Base-by-base conservation (phyloP, 495 filamentous ascomycete species). In the Clavariopsis aquatica region DNA sequence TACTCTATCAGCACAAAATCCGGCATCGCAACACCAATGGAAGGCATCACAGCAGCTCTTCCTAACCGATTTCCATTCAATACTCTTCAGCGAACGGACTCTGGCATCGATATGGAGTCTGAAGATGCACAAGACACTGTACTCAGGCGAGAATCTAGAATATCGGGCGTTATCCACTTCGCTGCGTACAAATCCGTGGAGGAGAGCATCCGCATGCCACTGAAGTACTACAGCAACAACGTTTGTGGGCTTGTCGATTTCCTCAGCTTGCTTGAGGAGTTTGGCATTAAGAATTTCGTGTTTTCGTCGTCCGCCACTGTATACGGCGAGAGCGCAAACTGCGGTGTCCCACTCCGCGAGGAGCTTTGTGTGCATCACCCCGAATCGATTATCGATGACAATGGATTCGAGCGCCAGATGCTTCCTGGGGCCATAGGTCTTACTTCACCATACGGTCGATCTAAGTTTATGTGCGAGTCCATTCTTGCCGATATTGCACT, bases 251-350 rank as follows among this genome's bases (percentile, higher is more conserved):
- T 88, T n/a, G 78, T 88, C 52, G 79, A 83, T 56, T 83, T 88
- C 64, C 78, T 84, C 34, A 64, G 77, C 26, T 77, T 77, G 9
- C 76, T 88, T 55, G 78, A 78, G 20, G 76, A 84, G 15, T 85
- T 83, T 68, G 79, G 78, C 45, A 85, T 88, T 74, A 86, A 82
- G 70, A 85, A 81, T 19, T 85, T 88, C 66, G 83, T 88, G 65
- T 88, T 89, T 73, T 85, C 82, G 6, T 84, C 84, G 29, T 89
- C 86, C 0, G 85, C 72, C 78, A 90, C 83, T 4, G 85, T 88
- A 17, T 88, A 88, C 67, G 85, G 85, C 10, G 77, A 81, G 19
- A 72, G 81, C 19, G 81, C 83, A 23, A 82, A 82, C 38, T 75
- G 75, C 6, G 82, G 82, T 10, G 64, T 76, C 23, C 84, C 84